Conservation (phyloP, 305 asterid species). For the Lippia alba region DNA sequence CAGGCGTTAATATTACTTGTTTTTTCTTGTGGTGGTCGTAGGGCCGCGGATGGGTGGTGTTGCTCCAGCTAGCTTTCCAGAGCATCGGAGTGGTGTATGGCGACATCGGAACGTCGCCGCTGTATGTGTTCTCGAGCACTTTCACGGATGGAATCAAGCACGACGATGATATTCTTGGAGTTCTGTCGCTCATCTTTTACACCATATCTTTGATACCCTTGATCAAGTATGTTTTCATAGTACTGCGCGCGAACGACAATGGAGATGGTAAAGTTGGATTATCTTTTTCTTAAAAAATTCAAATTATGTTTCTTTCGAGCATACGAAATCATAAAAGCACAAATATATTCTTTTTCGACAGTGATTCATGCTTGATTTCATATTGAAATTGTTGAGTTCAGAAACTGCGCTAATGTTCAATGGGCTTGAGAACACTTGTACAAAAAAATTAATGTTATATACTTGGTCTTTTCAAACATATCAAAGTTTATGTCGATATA, state of each 20-base stretch:
- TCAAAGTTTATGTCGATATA: too few species aligned
- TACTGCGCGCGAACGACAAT: constrained; percentile 67
- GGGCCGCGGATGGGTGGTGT: constrained; percentile 42
- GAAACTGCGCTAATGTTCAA: too few species aligned
- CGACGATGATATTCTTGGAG: constrained; percentile 65
- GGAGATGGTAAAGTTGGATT: constrained; percentile 60
- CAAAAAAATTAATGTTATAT: too few species aligned
- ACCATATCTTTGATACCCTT: constrained; percentile 65
- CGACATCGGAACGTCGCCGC: constrained; percentile 76
- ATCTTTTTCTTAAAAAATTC: too few species aligned
- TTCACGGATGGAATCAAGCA: constrained; percentile 53
- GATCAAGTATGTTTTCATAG: constrained; percentile 65
- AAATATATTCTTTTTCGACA: too few species aligned
- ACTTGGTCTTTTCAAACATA: too few species aligned
- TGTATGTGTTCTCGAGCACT: constrained; percentile 61
- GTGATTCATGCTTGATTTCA: too few species aligned
- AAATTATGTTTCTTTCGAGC: too few species aligned
- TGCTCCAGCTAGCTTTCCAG: constrained; percentile 63
- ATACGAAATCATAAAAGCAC: too few species aligned
- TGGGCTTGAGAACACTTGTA: too few species aligned
- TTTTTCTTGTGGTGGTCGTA: neutral
- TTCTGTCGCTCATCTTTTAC: constrained; percentile 58
- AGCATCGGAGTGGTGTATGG: constrained; percentile 80
- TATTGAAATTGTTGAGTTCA: too few species aligned
- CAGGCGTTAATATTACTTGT: too few species aligned